Evolutionary conservation across 2,329 filamentous ascomycete genomes (phyloP), one percentile per base, ranked within the genome.

Genomic region (Biscogniauxia sp.): DNA sequence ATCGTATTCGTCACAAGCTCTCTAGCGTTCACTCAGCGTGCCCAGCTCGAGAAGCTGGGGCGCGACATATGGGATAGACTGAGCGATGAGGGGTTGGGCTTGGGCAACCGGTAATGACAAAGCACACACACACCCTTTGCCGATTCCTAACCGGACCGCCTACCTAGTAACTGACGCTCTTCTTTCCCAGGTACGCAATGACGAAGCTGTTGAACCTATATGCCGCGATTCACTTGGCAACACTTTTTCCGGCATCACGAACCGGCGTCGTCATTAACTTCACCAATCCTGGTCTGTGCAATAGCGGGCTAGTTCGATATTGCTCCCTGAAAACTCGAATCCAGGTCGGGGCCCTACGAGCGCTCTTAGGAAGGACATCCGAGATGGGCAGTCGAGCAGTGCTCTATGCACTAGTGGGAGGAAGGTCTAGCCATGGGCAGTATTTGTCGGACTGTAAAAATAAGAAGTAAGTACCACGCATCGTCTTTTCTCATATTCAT

Each of bases 221-320:
- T 9, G 66, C 69, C 1, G 56, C 65, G 6, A 68, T 69, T 17
- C 60, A 75, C 5, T 65, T 76, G 8, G 70, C 71, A 15, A 53
- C 58, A 0, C 61, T 70, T 1, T 17, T 66, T 6, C 64, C 68
- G 0, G 61, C 62, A 5, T 64, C 68, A 0, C 63, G 63, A 5
- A 70, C 69, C 0, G 71, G 72, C 1, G 72, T 76, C 20, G 62
- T 76, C 37, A 53, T 76, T 23, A 75, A 75, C 61, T 20, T 67
- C 0, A 37, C 73, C 13, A 68, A 68, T 55, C 74, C 74, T 0
- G 74, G 74, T 0, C 58, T 76, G 3, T 72, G 69, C 64, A 69
- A 65, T 51, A 70, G 70, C 0, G 63, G 60, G 1, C 68, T 71
- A 15, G 20, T 53, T 23, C 17, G 53, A n/a, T 28, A 57, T 28